phyloP scores from a whole-genome alignment of 352 stramenopile genomes.

The Phytophthora citrophthora region DNA sequence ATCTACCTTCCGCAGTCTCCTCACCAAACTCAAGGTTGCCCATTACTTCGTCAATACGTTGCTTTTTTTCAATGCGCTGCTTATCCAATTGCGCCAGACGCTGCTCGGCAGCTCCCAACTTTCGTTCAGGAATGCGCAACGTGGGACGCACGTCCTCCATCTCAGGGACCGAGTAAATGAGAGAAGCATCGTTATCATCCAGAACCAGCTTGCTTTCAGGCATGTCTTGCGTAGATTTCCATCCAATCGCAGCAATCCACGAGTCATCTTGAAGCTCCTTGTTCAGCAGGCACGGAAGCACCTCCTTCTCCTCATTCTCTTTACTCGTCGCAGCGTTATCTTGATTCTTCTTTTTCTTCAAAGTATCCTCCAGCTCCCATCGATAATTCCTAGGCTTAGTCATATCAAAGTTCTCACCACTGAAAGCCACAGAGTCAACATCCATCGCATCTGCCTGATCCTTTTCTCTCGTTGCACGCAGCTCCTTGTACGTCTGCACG shows the following conservation, averaged over 20 bases:
- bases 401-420: slow-evolving; percentile 70
- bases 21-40: slow-evolving; percentile 81
- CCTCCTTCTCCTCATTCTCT: slow-evolving; percentile 14
- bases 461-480: slow-evolving; percentile 37
- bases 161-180: slow-evolving; percentile 79
- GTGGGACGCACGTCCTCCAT: slow-evolving; percentile 86
- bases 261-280: slow-evolving; percentile 71
- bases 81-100: slow-evolving; percentile 76
- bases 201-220: slow-evolving; percentile 81
- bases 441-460: slow-evolving; percentile 1
- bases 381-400: slow-evolving; percentile 77
- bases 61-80: slow-evolving; percentile 76
- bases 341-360: slow-evolving; percentile 16
- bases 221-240: slow-evolving; percentile 84
- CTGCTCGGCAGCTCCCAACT: slow-evolving; percentile 80
- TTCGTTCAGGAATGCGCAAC: slow-evolving; percentile 82
- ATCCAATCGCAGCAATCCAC: slow-evolving; percentile 81
- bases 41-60: slow-evolving; percentile 86
- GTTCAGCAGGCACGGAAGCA: slow-evolving; percentile 63
- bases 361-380: slow-evolving; percentile 60
- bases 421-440: slow-evolving; percentile 7
- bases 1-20: slow-evolving; percentile 66
- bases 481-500: slow-evolving; percentile 40
- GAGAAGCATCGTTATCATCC: slow-evolving; percentile 81
- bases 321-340: slow-evolving; percentile 4